These are phyloP conservation scores for Polyplosphaeria fusca DNA, from an alignment of 495 filamentous ascomycete genomes.

Conservation along the genomic window DNA sequence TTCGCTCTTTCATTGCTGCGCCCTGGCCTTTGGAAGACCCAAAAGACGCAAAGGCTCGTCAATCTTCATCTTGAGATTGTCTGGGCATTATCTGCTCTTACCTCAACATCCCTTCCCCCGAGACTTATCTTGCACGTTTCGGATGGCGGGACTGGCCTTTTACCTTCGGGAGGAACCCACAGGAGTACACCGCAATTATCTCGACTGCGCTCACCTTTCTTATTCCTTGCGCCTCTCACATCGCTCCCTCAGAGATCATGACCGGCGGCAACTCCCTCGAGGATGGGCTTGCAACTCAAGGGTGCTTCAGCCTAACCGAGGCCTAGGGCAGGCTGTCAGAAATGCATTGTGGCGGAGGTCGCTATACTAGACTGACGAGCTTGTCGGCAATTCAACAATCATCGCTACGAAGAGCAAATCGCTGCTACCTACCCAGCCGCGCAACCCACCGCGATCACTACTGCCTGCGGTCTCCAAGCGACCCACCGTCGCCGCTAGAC, in stretches of 20 bases:
- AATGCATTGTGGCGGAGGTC: not conserved
- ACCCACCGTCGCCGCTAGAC: not conserved
- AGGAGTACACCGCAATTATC: not conserved
- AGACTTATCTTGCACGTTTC: not conserved
- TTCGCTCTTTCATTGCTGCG: conserved; percentile 63
- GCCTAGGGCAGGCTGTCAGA: not conserved
- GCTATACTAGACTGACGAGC: not conserved
- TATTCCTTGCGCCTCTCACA: not conserved
- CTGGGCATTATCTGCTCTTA: conserved; percentile 57
- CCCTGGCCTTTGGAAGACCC: conserved; percentile 97
- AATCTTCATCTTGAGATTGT: conserved; percentile 94
- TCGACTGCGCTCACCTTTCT: not conserved
- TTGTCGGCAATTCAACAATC: not conserved
- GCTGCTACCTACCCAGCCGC: not conserved
- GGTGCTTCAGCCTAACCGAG: too few relatives aligned
- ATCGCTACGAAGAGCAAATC: not conserved
- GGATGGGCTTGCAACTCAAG: too few relatives aligned
- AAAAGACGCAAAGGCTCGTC: conserved; percentile 96
- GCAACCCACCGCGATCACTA: not conserved
- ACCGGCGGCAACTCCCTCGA: not conserved
- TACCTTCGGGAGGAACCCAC: not conserved
- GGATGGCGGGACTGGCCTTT: not conserved
- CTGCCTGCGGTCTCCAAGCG: not conserved
- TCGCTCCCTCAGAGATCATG: not conserved
- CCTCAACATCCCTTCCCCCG: not conserved